phyloP scores from a whole-genome alignment of 139 green algal species.

The Micromonas commoda region DNA sequence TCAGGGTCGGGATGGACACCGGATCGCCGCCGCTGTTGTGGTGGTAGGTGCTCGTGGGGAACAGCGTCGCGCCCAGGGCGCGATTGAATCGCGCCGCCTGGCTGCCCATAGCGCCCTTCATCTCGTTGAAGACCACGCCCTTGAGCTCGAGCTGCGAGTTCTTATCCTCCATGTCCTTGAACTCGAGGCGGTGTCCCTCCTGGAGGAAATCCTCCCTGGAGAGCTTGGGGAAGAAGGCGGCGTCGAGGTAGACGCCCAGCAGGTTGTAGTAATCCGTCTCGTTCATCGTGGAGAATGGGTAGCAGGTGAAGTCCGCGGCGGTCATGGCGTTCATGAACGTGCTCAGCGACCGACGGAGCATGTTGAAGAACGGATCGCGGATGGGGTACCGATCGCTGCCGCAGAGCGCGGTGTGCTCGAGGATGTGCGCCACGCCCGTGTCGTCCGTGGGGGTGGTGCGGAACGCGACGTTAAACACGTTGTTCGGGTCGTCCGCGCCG shows the following conservation, averaged over 20 bases:
- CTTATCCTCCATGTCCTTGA: conserved; percentile 22
- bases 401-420: conserved; percentile 34
- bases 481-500: conserved; percentile 29
- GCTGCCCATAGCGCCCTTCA: conserved; percentile 33
- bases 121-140: conserved; percentile 35
- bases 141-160: conserved; percentile 21
- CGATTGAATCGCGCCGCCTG: conserved; percentile 25
- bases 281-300: conserved; percentile 33
- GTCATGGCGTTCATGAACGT: conserved; percentile 39
- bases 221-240: conserved; percentile 31
- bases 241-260: conserved; percentile 32
- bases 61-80: conserved; percentile 26
- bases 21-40: conserved; percentile 31
- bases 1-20: conserved; percentile 24
- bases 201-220: conserved; percentile 21
- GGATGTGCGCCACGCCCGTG: conserved; percentile 31
- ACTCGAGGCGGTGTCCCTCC: conserved; percentile 32
- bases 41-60: conserved; percentile 30
- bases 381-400: conserved; percentile 29
- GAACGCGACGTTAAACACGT: conserved; percentile 32
- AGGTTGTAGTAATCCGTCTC: conserved; percentile 28
- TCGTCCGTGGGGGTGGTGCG: conserved; percentile 23
- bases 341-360: conserved; percentile 25
- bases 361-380: conserved; percentile 36
- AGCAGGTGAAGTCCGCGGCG: conserved; percentile 28